These are phyloP conservation scores for Flaveria brownii DNA, from an alignment of 129 eudicot genomes.

Conservation along the genomic window DNA sequence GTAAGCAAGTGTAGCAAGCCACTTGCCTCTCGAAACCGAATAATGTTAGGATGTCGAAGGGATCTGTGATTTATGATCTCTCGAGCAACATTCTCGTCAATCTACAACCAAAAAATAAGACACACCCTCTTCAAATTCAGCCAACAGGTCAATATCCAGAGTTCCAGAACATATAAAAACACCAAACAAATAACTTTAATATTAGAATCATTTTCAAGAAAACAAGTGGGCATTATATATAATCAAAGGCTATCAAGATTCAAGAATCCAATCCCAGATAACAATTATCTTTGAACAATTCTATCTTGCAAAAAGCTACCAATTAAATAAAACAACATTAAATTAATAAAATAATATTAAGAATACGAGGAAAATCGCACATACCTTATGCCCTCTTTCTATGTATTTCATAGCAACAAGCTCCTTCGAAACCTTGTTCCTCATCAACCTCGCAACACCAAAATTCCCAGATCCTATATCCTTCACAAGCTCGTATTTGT, in stretches of 20 bases:
- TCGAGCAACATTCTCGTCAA: constrained; percentile 91
- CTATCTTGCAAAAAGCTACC: constrained; percentile 26
- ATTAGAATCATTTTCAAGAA: not conserved
- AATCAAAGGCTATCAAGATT: constrained; percentile 10
- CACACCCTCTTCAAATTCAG: constrained; percentile 16
- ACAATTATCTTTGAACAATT: constrained; percentile 24
- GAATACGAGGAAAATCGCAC: constrained; percentile 5
- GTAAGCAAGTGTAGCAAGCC: constrained; percentile 6
- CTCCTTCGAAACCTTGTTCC: constrained; percentile 86
- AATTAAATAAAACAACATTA: constrained; percentile 13
- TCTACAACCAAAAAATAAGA: constrained; percentile 44
- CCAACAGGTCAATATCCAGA: not conserved
- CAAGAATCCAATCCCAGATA: not conserved
- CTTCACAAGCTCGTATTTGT: constrained; percentile 91
- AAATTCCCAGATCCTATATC: constrained; percentile 97
- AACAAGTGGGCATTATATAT: constrained; percentile 22
- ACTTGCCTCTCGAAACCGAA: constrained; percentile 85
- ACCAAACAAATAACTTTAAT: constrained; percentile 1
- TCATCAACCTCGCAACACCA: constrained; percentile 94
- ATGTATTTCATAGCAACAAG: constrained; percentile 97
- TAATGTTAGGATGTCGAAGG: constrained; percentile 86
- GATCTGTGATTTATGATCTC: constrained; percentile 91
- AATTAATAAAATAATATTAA: constrained; percentile 17
- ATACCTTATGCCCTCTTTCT: constrained; percentile 95
- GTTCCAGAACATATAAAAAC: constrained; percentile 19